Percentiles rank a stretch among this genome's conserved stretches.
phyloP scores from a whole-genome alignment of 169 alveolate genomes.

The Cryptosporidium sp. region DNA sequence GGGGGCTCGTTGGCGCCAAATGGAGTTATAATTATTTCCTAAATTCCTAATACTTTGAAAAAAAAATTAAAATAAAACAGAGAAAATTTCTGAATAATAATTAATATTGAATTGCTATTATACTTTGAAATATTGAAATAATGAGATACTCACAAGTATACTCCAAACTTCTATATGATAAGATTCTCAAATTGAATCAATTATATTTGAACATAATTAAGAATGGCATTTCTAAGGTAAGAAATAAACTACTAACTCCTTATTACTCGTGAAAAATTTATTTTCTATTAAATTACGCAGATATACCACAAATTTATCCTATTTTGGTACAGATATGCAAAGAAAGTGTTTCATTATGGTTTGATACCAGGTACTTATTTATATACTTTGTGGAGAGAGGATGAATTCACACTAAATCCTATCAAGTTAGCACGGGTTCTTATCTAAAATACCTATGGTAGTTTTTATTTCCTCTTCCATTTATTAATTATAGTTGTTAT shows the following conservation, averaged over 20 bases:
- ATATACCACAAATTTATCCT: constrained; percentile 13
- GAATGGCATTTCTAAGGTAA: constrained; percentile 35
- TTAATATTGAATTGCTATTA: neutral
- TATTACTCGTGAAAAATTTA: neutral
- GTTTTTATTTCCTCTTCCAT: neutral
- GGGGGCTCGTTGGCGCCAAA: constrained; percentile 41
- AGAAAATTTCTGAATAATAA: no score
- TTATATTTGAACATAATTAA: neutral
- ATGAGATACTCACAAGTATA: neutral
- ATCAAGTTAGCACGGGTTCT: constrained; percentile 11
- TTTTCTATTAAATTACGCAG: neutral
- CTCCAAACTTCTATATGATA: neutral
- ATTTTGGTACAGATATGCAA: constrained; percentile 33
- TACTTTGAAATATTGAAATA: neutral
- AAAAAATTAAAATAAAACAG: neutral
- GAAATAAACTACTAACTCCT: neutral
- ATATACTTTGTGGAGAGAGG: constrained; percentile 36
- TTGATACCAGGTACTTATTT: constrained; percentile 23
- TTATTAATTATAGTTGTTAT: neutral
- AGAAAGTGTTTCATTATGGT: constrained; percentile 47
- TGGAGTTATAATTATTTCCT: constrained; percentile 12
- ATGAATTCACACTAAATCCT: constrained; percentile 53
- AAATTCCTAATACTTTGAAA: neutral
- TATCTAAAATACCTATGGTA: neutral
- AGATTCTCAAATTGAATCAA: constrained; percentile 2